A percentile compares a stretch with the other conserved stretches of the same genome.
Conservation (phyloP, 2,329 filamentous ascomycete species). For the Cyphellophora europaea region DNA sequence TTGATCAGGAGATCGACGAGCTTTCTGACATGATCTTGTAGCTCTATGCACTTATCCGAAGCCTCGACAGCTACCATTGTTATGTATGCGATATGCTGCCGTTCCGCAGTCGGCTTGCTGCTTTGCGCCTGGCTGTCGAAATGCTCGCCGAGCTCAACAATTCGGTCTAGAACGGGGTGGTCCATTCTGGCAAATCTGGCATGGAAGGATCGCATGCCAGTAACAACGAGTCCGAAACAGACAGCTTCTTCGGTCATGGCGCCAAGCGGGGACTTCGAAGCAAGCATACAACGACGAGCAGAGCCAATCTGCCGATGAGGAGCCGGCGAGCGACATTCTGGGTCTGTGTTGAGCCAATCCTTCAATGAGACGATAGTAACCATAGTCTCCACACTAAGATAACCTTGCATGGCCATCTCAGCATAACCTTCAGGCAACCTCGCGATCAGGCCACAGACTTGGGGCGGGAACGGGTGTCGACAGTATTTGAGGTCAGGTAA, state of each 20-base stretch:
- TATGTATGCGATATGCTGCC: background rate
- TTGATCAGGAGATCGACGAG: background rate
- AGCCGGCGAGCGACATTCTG: background rate
- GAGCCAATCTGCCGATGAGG: background rate
- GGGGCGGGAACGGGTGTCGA: background rate
- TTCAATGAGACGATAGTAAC: background rate
- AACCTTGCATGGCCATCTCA: background rate
- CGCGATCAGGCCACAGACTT: background rate
- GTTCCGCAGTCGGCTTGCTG: background rate
- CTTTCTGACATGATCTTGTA: background rate
- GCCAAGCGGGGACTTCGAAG: background rate
- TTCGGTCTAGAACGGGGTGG: background rate
- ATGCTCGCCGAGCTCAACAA: background rate
- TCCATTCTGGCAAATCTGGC: background rate
- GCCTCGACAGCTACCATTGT: conserved; percentile 1
- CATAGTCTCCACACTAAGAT: background rate
- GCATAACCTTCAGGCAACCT: background rate
- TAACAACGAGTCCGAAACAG: background rate
- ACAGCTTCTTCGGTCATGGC: background rate
- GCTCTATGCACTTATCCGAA: background rate
- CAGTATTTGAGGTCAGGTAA: conserved; percentile 1
- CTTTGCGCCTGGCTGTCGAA: background rate
- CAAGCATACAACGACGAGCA: background rate
- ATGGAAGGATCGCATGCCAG: background rate
- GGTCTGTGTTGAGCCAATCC: background rate